These are phyloP conservation scores for Rhizopogon parksii DNA, from an alignment of 1,284 basidiomycete species.

Conservation along the genomic window DNA sequence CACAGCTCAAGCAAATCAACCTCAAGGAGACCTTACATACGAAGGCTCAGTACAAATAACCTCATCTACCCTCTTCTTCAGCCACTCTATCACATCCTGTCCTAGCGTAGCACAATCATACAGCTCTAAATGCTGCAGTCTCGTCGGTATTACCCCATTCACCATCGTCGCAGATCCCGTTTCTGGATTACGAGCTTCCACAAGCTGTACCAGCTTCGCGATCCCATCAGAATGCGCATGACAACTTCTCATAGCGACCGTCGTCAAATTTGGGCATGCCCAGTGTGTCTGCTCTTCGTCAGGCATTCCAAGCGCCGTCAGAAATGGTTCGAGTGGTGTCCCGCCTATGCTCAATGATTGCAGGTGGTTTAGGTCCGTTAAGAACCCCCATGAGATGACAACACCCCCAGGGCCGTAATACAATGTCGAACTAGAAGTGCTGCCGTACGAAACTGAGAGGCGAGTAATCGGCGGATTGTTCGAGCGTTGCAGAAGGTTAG, in stretches of 20 bases:
- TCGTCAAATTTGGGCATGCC: conserved; percentile 52
- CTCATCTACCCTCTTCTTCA: conserved; percentile 49
- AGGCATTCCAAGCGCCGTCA: conserved; percentile 47
- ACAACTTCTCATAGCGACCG: conserved; percentile 53
- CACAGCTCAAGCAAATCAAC: background rate
- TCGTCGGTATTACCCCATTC: conserved; percentile 37
- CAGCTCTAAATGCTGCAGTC: conserved; percentile 52
- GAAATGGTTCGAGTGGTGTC: conserved; percentile 53
- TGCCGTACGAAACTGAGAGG: conserved; percentile 54
- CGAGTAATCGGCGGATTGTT: conserved; percentile 45
- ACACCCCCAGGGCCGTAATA: conserved; percentile 37
- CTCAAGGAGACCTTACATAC: conserved; percentile 24
- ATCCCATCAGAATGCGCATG: conserved; percentile 56
- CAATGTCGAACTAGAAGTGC: conserved; percentile 33
- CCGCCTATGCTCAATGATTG: conserved; percentile 55
- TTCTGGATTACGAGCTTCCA: conserved; percentile 62
- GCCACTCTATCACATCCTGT: conserved; percentile 58
- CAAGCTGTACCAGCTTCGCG: conserved; percentile 57
- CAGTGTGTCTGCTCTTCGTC: conserved; percentile 54
- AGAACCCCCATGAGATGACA: conserved; percentile 44
- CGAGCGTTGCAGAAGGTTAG: conserved; percentile 51
- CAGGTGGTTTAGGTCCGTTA: conserved; percentile 41
- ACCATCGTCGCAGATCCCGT: conserved; percentile 24
- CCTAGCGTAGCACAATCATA: conserved; percentile 57
- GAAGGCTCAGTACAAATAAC: conserved; percentile 52